Evolutionary conservation across 2,329 filamentous ascomycete species (phyloP).

Genomic region (Alternaria sp.): DNA sequence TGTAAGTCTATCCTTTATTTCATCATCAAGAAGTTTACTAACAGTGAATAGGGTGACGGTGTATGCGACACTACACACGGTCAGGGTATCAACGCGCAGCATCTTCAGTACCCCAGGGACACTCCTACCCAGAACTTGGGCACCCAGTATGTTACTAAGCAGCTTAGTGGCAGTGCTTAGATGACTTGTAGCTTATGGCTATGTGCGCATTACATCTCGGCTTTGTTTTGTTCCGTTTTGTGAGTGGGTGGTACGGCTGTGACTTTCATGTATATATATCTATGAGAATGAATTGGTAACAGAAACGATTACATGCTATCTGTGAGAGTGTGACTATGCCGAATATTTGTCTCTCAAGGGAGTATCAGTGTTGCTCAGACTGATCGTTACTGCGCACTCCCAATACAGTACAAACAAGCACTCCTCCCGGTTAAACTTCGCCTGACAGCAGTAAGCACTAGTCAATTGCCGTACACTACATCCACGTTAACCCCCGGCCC

Average conservation of each 20-base stretch:
- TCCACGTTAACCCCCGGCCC: not conserved
- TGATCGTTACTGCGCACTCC: too few relatives aligned
- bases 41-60: constrained; percentile 37
- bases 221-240: not conserved
- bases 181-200: not conserved
- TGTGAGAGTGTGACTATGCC: not conserved
- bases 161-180: not conserved
- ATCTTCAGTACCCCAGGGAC: constrained; percentile 36
- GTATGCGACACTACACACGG: constrained; percentile 47
- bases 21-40: not conserved
- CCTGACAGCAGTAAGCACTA: not conserved
- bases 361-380: too few relatives aligned
- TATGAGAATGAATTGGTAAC: not conserved
- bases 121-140: constrained; percentile 38
- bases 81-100: constrained; percentile 37
- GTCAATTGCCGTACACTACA: not conserved
- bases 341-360: too few relatives aligned
- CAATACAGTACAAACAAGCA: not conserved
- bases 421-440: not conserved
- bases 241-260: not conserved
- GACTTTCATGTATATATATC: not conserved
- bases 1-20: constrained; percentile 19
- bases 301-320: too few relatives aligned
- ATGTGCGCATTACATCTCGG: not conserved
- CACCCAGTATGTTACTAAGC: not conserved